Conservation (phyloP, 352 stramenopile genomes). For the Phytophthora sp. region DNA sequence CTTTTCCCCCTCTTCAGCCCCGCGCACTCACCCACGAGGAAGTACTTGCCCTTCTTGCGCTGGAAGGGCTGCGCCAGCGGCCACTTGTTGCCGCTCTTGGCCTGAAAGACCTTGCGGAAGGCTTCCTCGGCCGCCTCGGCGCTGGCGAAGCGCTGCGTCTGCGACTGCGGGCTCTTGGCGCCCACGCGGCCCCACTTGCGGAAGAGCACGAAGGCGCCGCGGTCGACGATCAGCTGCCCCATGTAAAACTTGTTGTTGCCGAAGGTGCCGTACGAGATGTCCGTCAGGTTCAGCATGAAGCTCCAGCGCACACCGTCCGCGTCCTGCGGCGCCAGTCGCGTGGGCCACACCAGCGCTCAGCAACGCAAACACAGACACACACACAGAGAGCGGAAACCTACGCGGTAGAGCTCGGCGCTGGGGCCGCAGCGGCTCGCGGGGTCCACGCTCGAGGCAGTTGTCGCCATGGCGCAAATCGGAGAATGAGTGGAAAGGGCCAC, state of each 20-base stretch:
- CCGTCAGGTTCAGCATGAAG: constrained; percentile 73
- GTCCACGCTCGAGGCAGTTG: constrained; percentile 34
- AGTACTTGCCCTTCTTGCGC: constrained; percentile 64
- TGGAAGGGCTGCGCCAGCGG: constrained; percentile 48
- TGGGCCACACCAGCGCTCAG: no score
- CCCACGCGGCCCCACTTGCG: constrained; percentile 75
- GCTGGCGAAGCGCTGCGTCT: constrained; percentile 9
- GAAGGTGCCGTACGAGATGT: constrained; percentile 61
- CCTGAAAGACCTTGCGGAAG: constrained; percentile 59
- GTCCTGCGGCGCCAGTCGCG: constrained; percentile 46
- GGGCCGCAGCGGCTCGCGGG: constrained; percentile 20
- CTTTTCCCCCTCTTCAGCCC: neutral
- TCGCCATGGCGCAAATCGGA: constrained; percentile 31
- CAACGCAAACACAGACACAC: neutral
- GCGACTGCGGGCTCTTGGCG: constrained; percentile 52
- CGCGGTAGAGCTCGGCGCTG: constrained; percentile 35
- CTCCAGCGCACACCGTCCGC: constrained; percentile 57
- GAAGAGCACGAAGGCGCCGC: constrained; percentile 50
- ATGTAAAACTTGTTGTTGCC: constrained; percentile 86
- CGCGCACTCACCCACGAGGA: constrained; percentile 58
- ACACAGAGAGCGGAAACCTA: neutral
- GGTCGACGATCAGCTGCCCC: constrained; percentile 64
- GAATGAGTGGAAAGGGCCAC: constrained; percentile 19
- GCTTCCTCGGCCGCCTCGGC: constrained; percentile 38
- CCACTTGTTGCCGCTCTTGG: constrained; percentile 73